Base-by-base conservation (phyloP, 106 monocot species). In the Dendrobium officinale region DNA sequence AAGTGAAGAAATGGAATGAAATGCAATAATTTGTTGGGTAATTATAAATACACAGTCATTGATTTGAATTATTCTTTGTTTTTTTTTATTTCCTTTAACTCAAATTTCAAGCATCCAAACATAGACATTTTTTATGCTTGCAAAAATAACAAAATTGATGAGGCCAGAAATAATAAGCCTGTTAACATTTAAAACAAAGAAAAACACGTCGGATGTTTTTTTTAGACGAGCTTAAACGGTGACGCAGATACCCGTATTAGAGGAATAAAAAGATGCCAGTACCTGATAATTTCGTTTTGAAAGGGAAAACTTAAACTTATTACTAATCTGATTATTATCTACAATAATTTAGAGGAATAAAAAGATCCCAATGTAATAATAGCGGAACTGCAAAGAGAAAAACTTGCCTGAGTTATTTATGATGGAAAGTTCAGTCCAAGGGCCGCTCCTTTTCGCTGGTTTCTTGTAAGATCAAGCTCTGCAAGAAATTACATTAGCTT, bases 1-100 rank as follows among this genome's bases (percentile, higher is more conserved):
- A 61, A 20, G 18, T 61, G 61, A 61, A 22, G 61, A 61, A 55
- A 61, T 61, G 61, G 27, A 68, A 68, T 68, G 68, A 68, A 68
- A 68, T 31, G 10, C 29, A 68, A 31, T 68, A 68, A 10, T 9
- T 68, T 68, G 31, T 68, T 68, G 29, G 68, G 5, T 9, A 13
- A 27, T 27, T 31, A 68, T 29, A 17, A 20, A 19, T 58, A 9
- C n/a, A 61, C 61, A 61, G 61, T 22, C 22, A n/a, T 22, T 61
- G 18, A n/a, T 20, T 18, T 20, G 61, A 18, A 18, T 61, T n/a
- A 61, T 22, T 5, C 5, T 61, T 22, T 0, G 0, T 31, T 61
- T 18, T n/a, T 37, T 37, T 61, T 18, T 61, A 61, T 68, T 29
- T 68, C 68, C 24, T 29, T 68, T 7, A 67, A 29, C 68, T 68